Conservation (phyloP, 352 stramenopile species). For the Pythium sp. region DNA sequence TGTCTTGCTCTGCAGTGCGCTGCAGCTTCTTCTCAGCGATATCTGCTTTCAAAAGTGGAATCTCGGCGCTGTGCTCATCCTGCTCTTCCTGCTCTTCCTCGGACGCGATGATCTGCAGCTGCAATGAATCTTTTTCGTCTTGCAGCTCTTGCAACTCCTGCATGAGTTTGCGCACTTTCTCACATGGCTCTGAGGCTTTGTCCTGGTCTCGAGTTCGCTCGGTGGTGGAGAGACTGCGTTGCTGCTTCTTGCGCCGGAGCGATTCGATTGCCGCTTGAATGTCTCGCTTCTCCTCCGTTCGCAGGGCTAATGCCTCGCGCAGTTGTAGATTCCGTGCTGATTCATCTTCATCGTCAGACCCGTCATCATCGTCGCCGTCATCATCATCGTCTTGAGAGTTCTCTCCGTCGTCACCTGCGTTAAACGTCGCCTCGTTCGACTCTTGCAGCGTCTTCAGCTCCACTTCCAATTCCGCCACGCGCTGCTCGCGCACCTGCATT, state of each 20-base stretch:
- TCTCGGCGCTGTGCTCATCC: constrained; percentile 34
- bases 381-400: constrained; percentile 12
- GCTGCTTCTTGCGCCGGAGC: constrained; percentile 39
- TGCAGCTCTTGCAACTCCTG: constrained; percentile 35
- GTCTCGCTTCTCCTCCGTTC: constrained; percentile 57
- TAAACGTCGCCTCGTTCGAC: constrained; percentile 23
- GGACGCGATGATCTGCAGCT: constrained; percentile 43
- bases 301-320: constrained; percentile 42
- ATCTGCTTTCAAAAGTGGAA: constrained; percentile 36
- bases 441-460: constrained; percentile 46
- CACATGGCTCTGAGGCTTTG: background rate
- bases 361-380: constrained; percentile 6
- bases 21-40: constrained; percentile 27
- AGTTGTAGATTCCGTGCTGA: constrained; percentile 29
- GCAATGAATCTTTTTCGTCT: constrained; percentile 40
- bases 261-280: constrained; percentile 56
- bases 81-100: constrained; percentile 38
- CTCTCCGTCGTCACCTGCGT: background rate
- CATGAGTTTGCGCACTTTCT: constrained; percentile 22
- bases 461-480: constrained; percentile 45
- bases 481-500: constrained; percentile 49
- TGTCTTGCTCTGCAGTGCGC: constrained; percentile 21
- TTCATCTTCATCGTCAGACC: constrained; percentile 9
- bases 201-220: constrained; percentile 9
- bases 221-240: constrained; percentile 12